A percentile compares a stretch with the other conserved stretches of the same genome.
These are phyloP conservation scores for Clitopilus passeckerianus DNA, from an alignment of 768 basidiomycete species.

Conservation along the genomic window DNA sequence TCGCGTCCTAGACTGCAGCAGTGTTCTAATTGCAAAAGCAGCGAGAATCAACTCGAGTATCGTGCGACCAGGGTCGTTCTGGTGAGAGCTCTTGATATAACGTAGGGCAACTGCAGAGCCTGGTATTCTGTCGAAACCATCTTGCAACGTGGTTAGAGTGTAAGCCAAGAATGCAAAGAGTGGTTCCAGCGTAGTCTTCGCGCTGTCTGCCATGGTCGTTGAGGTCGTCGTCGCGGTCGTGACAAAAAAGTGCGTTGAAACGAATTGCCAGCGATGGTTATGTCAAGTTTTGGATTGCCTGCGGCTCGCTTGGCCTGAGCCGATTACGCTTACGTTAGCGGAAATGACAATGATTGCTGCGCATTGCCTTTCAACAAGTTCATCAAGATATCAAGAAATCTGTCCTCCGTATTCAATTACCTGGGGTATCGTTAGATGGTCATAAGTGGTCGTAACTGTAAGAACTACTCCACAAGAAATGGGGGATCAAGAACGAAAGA, in stretches of 20 bases:
- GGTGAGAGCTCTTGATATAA: conserved; percentile 92
- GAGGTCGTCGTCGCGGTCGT: conserved; percentile 1
- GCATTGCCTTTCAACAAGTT: not conserved
- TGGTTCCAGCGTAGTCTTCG: conserved; percentile 34
- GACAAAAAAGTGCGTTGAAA: not conserved
- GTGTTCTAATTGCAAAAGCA: conserved; percentile 82
- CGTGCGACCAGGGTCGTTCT: conserved; percentile 92
- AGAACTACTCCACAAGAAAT: not conserved
- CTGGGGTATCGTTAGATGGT: not conserved
- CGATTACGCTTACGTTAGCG: not conserved
- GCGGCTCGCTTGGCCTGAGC: not conserved
- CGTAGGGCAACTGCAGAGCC: conserved; percentile 82
- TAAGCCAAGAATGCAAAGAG: conserved; percentile 64
- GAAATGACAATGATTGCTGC: too few species aligned
- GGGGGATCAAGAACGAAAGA: not conserved
- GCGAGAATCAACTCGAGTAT: conserved; percentile 85
- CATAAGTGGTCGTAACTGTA: not conserved
- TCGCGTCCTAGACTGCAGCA: conserved; percentile 86
- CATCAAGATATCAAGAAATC: not conserved
- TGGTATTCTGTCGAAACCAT: conserved; percentile 69
- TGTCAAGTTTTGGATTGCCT: not conserved
- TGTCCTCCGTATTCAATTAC: not conserved
- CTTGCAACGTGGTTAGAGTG: conserved; percentile 53
- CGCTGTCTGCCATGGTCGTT: conserved; percentile 20
- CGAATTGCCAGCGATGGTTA: not conserved